Evolutionary conservation across 1,284 basidiomycete species (phyloP).

Genomic region (Golubevia sp.): DNA sequence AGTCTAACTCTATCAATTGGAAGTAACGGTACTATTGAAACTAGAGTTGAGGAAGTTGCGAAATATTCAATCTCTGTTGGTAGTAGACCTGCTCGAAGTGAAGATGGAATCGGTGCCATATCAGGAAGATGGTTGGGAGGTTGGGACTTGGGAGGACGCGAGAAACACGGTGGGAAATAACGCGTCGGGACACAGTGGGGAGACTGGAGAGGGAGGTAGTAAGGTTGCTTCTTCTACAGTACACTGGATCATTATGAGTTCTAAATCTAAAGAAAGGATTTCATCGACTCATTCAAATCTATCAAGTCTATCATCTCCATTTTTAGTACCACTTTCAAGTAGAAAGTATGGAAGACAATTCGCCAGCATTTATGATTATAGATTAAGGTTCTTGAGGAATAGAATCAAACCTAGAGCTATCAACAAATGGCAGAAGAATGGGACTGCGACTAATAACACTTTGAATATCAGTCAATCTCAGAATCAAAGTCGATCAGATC

Average conservation of each 20-base stretch:
- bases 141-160: too few species aligned
- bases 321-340: conserved; percentile 37
- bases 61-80: conserved; percentile 25
- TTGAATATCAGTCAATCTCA: too few species aligned
- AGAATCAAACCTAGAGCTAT: conserved; percentile 35
- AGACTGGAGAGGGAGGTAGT: too few species aligned
- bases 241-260: too few species aligned
- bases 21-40: conserved; percentile 45
- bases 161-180: too few species aligned
- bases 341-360: conserved; percentile 48
- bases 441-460: too few species aligned
- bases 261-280: too few species aligned
- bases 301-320: conserved; percentile 24
- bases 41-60: conserved; percentile 23
- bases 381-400: conserved; percentile 49
- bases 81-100: conserved; percentile 11
- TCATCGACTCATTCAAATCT: too few species aligned
- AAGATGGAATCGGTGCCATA: conserved; percentile 8
- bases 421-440: conserved; percentile 24
- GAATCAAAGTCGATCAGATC: too few species aligned
- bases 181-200: too few species aligned
- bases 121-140: too few species aligned
- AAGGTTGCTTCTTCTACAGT: too few species aligned
- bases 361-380: conserved; percentile 56
- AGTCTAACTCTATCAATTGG: conserved; percentile 51